phyloP scores from a whole-genome alignment of 495 filamentous ascomycete genomes.

The Rusavskia elegans region DNA sequence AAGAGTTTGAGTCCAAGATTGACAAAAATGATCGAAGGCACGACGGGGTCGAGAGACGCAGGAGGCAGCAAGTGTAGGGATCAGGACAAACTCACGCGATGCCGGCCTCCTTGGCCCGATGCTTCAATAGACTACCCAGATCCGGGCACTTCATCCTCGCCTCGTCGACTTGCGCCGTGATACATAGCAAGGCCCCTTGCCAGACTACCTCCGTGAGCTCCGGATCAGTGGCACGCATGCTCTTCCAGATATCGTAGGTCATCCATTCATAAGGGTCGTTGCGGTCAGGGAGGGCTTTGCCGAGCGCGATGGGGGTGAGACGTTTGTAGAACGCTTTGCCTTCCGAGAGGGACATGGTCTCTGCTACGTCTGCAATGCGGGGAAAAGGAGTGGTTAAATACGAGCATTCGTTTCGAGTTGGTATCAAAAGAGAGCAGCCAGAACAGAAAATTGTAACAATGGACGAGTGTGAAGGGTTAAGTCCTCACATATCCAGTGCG shows the following conservation, averaged over 20 bases:
- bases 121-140: neutral
- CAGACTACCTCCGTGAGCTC: slow-evolving; percentile 19
- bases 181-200: slow-evolving; percentile 20
- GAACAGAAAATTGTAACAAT: no score
- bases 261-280: slow-evolving; percentile 22
- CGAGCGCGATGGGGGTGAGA: slow-evolving; percentile 19
- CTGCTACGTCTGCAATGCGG: slow-evolving; percentile 18
- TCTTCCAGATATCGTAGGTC: slow-evolving; percentile 22
- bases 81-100: slow-evolving; percentile 21
- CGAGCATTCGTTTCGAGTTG: no score
- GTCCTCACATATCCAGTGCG: no score
- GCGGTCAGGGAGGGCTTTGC: slow-evolving; percentile 18
- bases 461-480: no score
- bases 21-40: no score
- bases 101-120: slow-evolving; percentile 10
- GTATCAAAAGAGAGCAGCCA: no score
- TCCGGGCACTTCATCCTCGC: neutral
- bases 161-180: slow-evolving; percentile 19
- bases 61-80: no score
- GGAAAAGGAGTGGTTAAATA: neutral
- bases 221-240: slow-evolving; percentile 19
- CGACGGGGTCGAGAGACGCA: no score
- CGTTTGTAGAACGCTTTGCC: slow-evolving; percentile 19
- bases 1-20: no score
- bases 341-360: slow-evolving; percentile 24